Base-by-base conservation (phyloP, 805 yeast genomes). In the Clavispora santaluciae region DNA sequence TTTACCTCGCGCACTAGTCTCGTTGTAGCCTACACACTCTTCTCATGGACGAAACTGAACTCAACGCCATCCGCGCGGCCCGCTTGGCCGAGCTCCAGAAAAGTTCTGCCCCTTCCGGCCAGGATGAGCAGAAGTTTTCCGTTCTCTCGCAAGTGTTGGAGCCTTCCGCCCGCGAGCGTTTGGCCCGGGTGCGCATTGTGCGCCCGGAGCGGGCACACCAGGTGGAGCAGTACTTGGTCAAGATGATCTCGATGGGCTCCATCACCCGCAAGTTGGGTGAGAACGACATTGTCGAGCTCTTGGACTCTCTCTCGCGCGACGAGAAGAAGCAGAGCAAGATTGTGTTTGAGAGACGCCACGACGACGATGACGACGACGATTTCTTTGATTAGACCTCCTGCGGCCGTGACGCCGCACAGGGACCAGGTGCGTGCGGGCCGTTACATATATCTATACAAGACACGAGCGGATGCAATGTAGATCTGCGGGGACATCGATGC, bases 61-160 rank as follows among this genome's bases (percentile, higher is more conserved):
- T 91, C 44, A 80, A 83, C 51, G 96, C 96, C 23, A 86, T 91
- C 48, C 78, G 98, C 53, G 88, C 87, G 34, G 97, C 97, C n/a
- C 77, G 98, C 50, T 64, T 91, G 52, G 82, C 83, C 18, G 96
- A 91, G 62, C 68, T 91, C 46, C 95, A 86, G 59, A 70, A 75
- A 46, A 49, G 44, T 36, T 41, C 30, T n/a, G 35, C 35, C 17
- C 29, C 50, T 3, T 29, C 39, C 26, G 49, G 44, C 3, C 54
- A 43, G 34, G 50, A 69, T 25, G 79, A 74, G 23, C 60, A 61
- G 47, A 65, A 74, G 33, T 55, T 52, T 38, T 53, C 69, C 17
- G 61, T 64, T 42, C 65, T 88, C 40, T 73, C 86, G 6, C 91
- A 85, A 49, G 75, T 88, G 16, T 70, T 93, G 34, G 86, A 86